Conservation (phyloP, 2,329 filamentous ascomycete species). For the Pleoardoris graminearum region DNA sequence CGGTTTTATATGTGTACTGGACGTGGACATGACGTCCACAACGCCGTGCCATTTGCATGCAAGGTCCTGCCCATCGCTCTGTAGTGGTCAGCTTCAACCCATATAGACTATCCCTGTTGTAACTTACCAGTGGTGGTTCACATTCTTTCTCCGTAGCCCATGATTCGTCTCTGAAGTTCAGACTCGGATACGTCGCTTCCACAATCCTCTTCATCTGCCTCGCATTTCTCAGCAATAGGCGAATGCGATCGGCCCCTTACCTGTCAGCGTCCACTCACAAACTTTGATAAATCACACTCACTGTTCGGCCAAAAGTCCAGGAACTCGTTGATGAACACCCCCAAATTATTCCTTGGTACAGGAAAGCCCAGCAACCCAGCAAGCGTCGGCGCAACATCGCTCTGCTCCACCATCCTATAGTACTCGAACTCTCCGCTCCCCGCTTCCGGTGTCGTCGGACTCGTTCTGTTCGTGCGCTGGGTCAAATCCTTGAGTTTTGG, state of each 20-base stretch:
- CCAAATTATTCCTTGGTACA: constrained; percentile 85
- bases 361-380: constrained; percentile 86
- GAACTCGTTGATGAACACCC: constrained; percentile 80
- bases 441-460: constrained; percentile 60
- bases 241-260: constrained; percentile 57
- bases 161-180: constrained; percentile 50
- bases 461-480: constrained; percentile 31
- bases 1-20: constrained; percentile 7
- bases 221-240: constrained; percentile 77
- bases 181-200: constrained; percentile 68
- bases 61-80: constrained; percentile 48
- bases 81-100: neutral
- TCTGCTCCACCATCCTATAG: constrained; percentile 86
- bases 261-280: constrained; percentile 29
- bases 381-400: constrained; percentile 87
- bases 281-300: constrained; percentile 54
- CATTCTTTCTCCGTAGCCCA: constrained; percentile 18
- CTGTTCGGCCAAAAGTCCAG: constrained; percentile 73
- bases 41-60: constrained; percentile 69
- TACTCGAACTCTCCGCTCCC: constrained; percentile 72
- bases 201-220: constrained; percentile 79
- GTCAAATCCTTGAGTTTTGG: constrained; percentile 71
- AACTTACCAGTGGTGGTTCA: constrained; percentile 11
- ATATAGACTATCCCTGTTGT: neutral
- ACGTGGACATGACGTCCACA: constrained; percentile 14